Percentiles rank a stretch among this genome's conserved stretches.
These are phyloP conservation scores for Kernera saxatilis DNA, from an alignment of 345 rosid species.

Conservation along the genomic window DNA sequence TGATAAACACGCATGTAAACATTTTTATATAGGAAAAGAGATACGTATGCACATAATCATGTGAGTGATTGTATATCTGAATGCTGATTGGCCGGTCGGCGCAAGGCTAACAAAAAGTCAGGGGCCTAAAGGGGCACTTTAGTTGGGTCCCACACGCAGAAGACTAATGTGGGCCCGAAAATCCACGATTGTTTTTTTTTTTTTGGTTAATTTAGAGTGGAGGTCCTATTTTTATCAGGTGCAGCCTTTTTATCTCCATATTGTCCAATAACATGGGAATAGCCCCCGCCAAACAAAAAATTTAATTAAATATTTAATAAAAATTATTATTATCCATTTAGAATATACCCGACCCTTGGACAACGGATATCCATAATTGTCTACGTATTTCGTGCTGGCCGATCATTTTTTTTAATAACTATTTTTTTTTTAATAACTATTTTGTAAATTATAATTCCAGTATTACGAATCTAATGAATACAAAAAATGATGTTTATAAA, in stretches of 20 bases:
- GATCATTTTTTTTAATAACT: background rate
- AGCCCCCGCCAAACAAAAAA: background rate
- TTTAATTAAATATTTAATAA: background rate
- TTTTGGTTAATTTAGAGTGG: slow-evolving; percentile 3
- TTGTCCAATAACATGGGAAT: slow-evolving; percentile 37
- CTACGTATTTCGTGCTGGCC: background rate
- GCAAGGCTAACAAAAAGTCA: slow-evolving; percentile 28
- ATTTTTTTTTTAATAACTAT: background rate
- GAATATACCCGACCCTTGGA: slow-evolving; percentile 19
- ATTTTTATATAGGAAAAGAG: background rate
- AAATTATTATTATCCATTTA: background rate
- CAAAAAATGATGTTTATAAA: background rate
- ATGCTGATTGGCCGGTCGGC: slow-evolving; percentile 36
- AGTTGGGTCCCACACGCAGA: slow-evolving; percentile 19
- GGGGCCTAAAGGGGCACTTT: background rate
- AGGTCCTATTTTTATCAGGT: slow-evolving; percentile 2
- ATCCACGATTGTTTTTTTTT: slow-evolving; percentile 1
- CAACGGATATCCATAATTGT: background rate
- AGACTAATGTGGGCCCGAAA: slow-evolving; percentile 11
- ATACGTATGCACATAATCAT: background rate
- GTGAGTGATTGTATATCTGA: background rate
- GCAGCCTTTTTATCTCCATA: slow-evolving; percentile 11
- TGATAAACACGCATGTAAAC: background rate
- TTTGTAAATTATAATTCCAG: background rate
- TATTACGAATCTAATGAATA: background rate